Conservation (phyloP, 306 rosid genomes). For the Astragalus membranaceus region DNA sequence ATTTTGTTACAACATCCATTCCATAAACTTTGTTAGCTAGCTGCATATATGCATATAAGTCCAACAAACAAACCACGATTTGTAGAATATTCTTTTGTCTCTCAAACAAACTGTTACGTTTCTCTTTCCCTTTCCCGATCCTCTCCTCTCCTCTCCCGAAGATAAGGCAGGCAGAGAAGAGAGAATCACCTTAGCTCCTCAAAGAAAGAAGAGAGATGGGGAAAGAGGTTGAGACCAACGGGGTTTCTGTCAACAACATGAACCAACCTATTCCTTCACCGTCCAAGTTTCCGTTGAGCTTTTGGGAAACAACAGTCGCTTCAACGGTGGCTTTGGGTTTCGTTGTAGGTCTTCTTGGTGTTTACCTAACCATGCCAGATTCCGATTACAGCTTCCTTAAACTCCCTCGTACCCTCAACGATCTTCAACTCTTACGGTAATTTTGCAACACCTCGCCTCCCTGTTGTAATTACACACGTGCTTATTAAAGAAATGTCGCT, state of each 20-base stretch:
- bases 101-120: not conserved
- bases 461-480: not conserved
- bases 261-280: not conserved
- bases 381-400: constrained; percentile 97
- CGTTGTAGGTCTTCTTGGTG: constrained; percentile 43
- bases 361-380: constrained; percentile 82
- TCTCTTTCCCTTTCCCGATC: not conserved
- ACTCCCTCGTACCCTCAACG: constrained; percentile 82
- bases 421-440: constrained; percentile 72
- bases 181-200: not conserved
- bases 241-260: not conserved
- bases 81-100: constrained; percentile 12
- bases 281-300: constrained; percentile 48
- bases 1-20: no score
- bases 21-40: no score
- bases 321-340: constrained; percentile 59
- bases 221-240: constrained; percentile 25
- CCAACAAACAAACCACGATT: no score
- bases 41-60: no score
- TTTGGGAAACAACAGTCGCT: constrained; percentile 61
- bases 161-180: constrained; percentile 15
- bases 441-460: not conserved
- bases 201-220: not conserved
- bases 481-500: not conserved
- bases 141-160: not conserved